Conservation (phyloP, 2,329 filamentous ascomycete genomes). For the Tolypocladium endophyticum region DNA sequence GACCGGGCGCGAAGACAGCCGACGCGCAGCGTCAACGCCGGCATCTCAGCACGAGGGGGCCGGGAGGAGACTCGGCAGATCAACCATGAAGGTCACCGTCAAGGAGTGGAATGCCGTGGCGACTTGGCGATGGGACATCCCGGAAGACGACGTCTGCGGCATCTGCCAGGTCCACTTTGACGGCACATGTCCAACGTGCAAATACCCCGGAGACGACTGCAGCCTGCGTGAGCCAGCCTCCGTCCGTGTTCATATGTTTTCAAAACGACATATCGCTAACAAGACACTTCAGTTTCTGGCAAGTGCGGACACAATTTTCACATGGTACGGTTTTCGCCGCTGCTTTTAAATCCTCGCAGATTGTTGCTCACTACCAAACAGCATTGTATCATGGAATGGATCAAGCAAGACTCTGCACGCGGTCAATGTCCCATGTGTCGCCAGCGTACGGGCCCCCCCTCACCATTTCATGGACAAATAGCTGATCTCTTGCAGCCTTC, state of each 20-base stretch:
- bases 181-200: conserved; percentile 94
- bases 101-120: conserved; percentile 89
- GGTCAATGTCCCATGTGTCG: conserved; percentile 97
- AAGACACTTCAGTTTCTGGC: conserved; percentile 61
- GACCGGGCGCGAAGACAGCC: neutral
- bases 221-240: conserved; percentile 59
- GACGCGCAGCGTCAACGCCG: neutral
- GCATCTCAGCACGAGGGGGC: neutral
- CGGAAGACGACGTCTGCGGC: conserved; percentile 93
- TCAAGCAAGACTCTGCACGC: conserved; percentile 86
- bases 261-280: neutral
- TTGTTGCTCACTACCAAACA: conserved; percentile 21
- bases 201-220: conserved; percentile 94
- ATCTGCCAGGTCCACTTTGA: conserved; percentile 98
- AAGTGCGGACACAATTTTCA: conserved; percentile 98
- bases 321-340: conserved; percentile 51
- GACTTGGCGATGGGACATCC: conserved; percentile 95
- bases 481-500: conserved; percentile 19
- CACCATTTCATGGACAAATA: neutral
- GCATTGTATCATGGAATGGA: conserved; percentile 96
- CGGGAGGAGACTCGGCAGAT: neutral
- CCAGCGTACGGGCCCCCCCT: conserved; percentile 53
- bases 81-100: conserved; percentile 88
- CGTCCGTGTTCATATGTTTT: neutral
- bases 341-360: neutral